Base-by-base conservation (phyloP, 2,329 filamentous ascomycete genomes). In the Lecanicillium sp. region DNA sequence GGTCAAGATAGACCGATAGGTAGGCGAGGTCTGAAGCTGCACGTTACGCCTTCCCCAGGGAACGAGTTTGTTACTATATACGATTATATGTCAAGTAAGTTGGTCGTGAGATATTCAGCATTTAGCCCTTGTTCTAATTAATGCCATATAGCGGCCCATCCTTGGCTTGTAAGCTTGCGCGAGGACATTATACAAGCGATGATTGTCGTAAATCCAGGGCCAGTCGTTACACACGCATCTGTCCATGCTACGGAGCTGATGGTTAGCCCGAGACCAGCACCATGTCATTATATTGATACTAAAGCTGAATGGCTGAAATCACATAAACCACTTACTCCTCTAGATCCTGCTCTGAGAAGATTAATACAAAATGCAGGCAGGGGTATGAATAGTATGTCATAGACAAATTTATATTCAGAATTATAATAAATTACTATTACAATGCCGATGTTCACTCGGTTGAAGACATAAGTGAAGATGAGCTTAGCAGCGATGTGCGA, bases 21-120 rank as follows among this genome's bases (percentile, higher is more conserved):
- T 17, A 53, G 48, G 45, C 39, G 31, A 36, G 47, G 43, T 10
- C 42, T 35, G 25, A 53, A 41, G 29, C 36, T 54, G 10, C 41
- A 43, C 34, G 46, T 54, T 18, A 53, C 40, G 34, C 48, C 50
- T 39, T 36, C 45, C 43, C 40, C 36, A 32, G 46, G 42, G 29
- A 47, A 43, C 36, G 10, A 44, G 19, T 54, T 49, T 46, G 47
- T 53, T 25, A 53, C 49, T n/a, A 44, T 55, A 28, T 43, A 46
- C 33, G 50, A 55, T 42, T 55, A 49, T 29, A 22, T 25, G 6
- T 25, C 22, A 25, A 7, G n/a, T 33, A 13, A 17, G 14, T 33
- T 33, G 14, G n/a, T 17, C 22, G 7, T 25, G 22, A 25, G 22
- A 17, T 33, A 17, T 33, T 14, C 18, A 7, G 9, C 12, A 10